Base-by-base conservation (phyloP, 345 rosid species). In the Luvunga scandens region DNA sequence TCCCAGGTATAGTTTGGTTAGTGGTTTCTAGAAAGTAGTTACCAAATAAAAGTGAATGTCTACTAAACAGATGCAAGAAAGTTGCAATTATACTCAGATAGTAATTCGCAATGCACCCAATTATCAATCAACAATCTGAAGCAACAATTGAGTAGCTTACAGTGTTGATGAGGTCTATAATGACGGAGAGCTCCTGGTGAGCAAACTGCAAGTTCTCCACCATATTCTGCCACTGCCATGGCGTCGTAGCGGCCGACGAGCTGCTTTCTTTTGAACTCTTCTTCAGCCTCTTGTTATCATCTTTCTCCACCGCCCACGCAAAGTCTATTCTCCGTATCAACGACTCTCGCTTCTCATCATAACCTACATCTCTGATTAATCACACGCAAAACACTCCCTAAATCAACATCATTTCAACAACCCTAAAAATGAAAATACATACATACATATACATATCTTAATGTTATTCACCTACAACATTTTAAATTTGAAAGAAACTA, bases 281-380 rank as follows among this genome's bases (percentile, higher is more conserved):
- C 88, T 89, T 90, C 86, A 86, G 80, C 86, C 86, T 88, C 88
- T 88, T 85, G 78, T 75, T 85, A 6, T 88, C 92, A 69, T 93
- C 91, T 66, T 87, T 90, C 85, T 93, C 96, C 75, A 93, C 81
- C 1, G 98, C 99, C 99, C 97, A 93, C 2, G 92, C 99, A 61
- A 95, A 95, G 83, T 92, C 98, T 57, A 95, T 85, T 48, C 91
- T 80, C 78, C 96, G 88, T 42, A 92, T 95, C 83, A 90, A 73
- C 16, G 97, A 92, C 1, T 87, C 92, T 83, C 89, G 84, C 89
- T 93, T 92, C 84, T 95, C 98, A 25, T 95, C 98, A 56, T 91
- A 89, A 22, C 83, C 88, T 5, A 92, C 86, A 66, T 93, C 94
- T 70, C 97, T 94, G 70, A 57, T 63, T 28, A 12, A 48, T 45